Evolutionary conservation across 2,329 filamentous ascomycete genomes (phyloP).

Genomic region (Penicillium aurantiogriseum): DNA sequence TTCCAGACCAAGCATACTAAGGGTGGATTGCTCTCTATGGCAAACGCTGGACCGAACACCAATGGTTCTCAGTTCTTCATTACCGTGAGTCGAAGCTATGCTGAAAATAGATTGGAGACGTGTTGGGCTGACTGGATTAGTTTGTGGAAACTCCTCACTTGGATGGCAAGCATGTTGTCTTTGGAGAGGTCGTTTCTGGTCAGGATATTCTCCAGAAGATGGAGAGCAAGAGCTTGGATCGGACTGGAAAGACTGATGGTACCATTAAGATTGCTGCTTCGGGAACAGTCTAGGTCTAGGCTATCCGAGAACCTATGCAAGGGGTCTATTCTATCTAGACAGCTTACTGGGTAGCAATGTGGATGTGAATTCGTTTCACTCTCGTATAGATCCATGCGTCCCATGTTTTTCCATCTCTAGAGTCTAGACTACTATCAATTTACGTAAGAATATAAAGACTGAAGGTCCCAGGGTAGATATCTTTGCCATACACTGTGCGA

Average conservation of each 20-base stretch:
- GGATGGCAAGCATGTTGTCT: conserved; percentile 65
- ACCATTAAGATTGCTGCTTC: conserved; percentile 11
- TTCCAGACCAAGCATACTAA: conserved; percentile 68
- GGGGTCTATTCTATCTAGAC: not conserved
- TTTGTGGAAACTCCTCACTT: conserved; percentile 58
- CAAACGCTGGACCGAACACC: conserved; percentile 88
- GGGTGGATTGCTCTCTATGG: conserved; percentile 81
- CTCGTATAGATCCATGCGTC: not conserved
- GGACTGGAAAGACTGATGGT: conserved; percentile 6
- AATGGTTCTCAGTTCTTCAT: conserved; percentile 70
- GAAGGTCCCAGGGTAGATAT: accelerated
- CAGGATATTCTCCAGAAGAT: conserved; percentile 55
- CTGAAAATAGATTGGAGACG: no score
- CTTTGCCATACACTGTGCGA: no score
- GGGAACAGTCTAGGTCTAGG: not conserved
- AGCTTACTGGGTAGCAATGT: not conserved
- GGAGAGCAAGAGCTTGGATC: conserved; percentile 38
- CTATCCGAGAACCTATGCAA: not conserved
- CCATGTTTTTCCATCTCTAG: not conserved
- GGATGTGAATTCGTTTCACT: not conserved
- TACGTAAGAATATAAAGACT: not conserved
- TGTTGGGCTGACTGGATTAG: not conserved
- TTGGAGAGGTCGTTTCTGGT: conserved; percentile 57
- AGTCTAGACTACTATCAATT: no score
- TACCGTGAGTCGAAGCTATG: conserved; percentile 47